Evolutionary conservation across 441 rosid genomes (phyloP), one percentile per base, ranked within the genome.

Genomic region (Erodium chrysanthum): DNA sequence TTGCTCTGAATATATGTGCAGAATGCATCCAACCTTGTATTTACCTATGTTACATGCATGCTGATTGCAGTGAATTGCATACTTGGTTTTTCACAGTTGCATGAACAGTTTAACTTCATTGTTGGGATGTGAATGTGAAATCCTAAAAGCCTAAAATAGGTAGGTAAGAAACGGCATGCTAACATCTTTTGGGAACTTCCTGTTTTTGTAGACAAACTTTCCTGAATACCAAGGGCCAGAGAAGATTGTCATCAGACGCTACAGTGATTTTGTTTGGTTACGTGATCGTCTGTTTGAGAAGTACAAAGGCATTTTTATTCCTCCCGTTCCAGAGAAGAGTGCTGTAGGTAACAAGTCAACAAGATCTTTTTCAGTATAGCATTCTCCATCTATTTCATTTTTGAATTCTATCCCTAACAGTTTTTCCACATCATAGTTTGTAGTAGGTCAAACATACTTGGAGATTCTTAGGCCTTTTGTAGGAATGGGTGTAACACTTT

Each of bases 291-390:
- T 93, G 50, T 93, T 83, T 58, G 96, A 93, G 80, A 90, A 83
- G 76, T 91, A 74, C 83, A 90, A 83, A 68, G 99, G 99, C 67
- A 66, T 92, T 71, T 95, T 95, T 69, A 85, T 95, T 75, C 99
- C 97, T 80, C 95, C 99, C 54, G 77, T 95, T 25, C 99, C 99
- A 0, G 99, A 95, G 83, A 95, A 95, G 87, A 95, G 92, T 83
- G 91, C 97, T 77, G 97, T 95, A 54, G 99, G 99, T 95, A 88
- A 75, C 4, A 50, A 72, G 25, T 76, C 66, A 54, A 48, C 10
- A 21, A 52, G 59, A 25, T 7, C 8, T 31, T 21, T 52, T 18
- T n/a, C n/a, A n/a, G n/a, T n/a, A n/a, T n/a, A n/a, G n/a, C n/a
- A n/a, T n/a, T n/a, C n/a, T n/a, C n/a, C n/a, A n/a, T n/a, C n/a